These are phyloP conservation scores for Zymoseptoria ardabiliae DNA, from an alignment of 2,329 filamentous ascomycete genomes.

Conservation along the genomic window DNA sequence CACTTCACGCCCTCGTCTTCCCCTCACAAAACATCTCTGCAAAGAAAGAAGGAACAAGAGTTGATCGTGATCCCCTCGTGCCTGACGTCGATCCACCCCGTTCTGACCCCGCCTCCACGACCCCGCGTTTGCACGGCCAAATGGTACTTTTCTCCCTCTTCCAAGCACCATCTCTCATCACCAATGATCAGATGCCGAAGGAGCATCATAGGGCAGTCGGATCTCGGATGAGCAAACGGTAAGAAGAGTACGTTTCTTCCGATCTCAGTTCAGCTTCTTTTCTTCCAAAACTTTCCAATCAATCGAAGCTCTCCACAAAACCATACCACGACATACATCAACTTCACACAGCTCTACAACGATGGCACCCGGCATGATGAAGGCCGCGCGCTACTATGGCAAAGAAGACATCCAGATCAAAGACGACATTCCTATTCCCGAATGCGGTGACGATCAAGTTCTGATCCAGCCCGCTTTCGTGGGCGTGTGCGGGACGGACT, in stretches of 20 bases:
- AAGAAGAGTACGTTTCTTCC: neutral
- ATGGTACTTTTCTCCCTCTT: neutral
- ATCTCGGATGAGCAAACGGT: neutral
- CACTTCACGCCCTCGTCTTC: neutral
- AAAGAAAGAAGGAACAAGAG: neutral
- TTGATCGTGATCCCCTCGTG: neutral
- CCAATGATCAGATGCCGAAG: neutral
- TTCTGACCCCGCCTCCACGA: neutral
- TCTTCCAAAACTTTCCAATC: neutral
- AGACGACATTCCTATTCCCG: constrained; percentile 40
- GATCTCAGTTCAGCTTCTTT: neutral
- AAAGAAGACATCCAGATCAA: constrained; percentile 50
- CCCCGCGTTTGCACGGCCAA: neutral
- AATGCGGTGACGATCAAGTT: constrained; percentile 46
- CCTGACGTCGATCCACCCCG: neutral
- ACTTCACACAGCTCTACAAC: neutral
- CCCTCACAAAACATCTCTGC: neutral
- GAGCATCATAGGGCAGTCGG: neutral
- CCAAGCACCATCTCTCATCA: neutral
- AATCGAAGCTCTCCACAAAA: neutral
- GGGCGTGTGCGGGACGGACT: constrained; percentile 45
- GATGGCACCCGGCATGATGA: constrained; percentile 34
- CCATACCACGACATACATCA: neutral
- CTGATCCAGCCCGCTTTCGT: constrained; percentile 39
- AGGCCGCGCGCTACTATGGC: constrained; percentile 49